Evolutionary conservation across 2,329 filamentous ascomycete species (phyloP).

Genomic region (Talaromyces sp.): DNA sequence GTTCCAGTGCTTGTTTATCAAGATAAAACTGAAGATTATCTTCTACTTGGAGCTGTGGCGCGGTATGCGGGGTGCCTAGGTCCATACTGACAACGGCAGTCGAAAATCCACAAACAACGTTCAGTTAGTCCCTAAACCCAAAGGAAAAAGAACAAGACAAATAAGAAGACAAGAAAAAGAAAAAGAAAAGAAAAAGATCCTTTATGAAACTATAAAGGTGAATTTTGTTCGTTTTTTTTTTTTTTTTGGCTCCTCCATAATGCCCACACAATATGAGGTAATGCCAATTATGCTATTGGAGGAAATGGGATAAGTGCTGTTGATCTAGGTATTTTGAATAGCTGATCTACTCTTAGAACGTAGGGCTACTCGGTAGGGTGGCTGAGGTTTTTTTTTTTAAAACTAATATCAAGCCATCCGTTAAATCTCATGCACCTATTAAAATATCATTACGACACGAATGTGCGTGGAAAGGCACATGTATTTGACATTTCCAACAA

Average conservation of each 20-base stretch:
- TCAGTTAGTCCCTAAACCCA: neutral
- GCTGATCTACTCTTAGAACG: neutral
- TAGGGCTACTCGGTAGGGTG: neutral
- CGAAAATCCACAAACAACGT: neutral
- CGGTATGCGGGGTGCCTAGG: neutral
- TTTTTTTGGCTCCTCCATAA: neutral
- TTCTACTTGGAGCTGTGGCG: neutral
- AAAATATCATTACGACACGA: neutral
- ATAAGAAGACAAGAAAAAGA: neutral
- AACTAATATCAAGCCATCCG: neutral
- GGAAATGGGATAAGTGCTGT: neutral
- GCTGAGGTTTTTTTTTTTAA: neutral
- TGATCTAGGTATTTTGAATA: neutral
- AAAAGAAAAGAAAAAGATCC: neutral
- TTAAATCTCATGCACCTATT: neutral
- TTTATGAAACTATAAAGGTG: no score
- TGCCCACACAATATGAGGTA: neutral
- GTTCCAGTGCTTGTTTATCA: constrained; percentile 17
- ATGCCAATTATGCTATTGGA: neutral
- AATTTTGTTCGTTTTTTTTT: no score
- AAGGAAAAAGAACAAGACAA: no score
- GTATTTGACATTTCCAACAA: no score
- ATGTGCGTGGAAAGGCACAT: no score
- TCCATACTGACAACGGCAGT: neutral
- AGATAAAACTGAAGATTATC: neutral